phyloP scores from a whole-genome alignment of 768 basidiomycete genomes.

The Xerocomus brunneocitrinus region DNA sequence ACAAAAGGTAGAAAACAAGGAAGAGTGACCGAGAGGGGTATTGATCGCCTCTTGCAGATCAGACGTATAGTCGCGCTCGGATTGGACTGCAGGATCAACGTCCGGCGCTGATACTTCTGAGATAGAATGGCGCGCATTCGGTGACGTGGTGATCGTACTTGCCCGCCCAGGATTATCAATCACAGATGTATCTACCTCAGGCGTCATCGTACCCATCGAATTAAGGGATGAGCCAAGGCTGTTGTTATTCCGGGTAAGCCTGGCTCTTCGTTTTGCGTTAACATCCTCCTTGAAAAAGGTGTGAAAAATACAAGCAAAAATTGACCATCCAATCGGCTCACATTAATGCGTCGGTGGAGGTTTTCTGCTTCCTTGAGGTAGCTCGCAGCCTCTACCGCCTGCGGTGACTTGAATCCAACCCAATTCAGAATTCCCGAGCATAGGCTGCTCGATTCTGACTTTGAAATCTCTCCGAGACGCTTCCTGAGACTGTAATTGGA shows the following conservation, averaged over 20 bases:
- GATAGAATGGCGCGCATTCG: neutral
- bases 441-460: neutral
- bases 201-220: neutral
- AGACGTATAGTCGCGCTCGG: neutral
- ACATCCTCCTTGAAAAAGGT: constrained; percentile 4
- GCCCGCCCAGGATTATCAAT: neutral
- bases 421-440: neutral
- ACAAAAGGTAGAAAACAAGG: neutral
- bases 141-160: neutral
- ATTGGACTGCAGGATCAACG: neutral
- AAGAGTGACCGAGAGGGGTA: constrained; percentile 3
- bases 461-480: neutral
- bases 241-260: neutral
- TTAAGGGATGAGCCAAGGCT: neutral
- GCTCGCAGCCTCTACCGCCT: neutral
- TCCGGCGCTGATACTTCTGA: neutral
- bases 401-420: neutral
- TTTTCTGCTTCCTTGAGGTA: constrained; percentile 1
- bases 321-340: neutral
- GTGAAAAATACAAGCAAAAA: neutral
- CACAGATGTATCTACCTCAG: neutral
- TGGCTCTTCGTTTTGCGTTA: neutral
- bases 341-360: constrained; percentile 6
- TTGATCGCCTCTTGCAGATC: neutral
- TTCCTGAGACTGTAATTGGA: constrained; percentile 1